These are phyloP conservation scores for Solanum chmielewskii DNA, from an alignment of 257 asterid genomes.

Conservation along the genomic window DNA sequence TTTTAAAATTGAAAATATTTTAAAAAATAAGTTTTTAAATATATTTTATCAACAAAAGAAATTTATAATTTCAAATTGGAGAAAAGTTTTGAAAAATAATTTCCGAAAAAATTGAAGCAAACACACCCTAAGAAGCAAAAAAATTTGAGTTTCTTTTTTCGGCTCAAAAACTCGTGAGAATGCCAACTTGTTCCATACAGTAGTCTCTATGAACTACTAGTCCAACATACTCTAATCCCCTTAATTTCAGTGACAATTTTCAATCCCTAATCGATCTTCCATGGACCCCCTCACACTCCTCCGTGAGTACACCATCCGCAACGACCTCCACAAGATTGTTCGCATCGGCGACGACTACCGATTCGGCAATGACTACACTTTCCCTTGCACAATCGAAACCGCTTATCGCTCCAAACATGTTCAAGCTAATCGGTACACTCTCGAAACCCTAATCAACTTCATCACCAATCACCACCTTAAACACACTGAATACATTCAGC, in stretches of 20 bases:
- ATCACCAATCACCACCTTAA: conserved; percentile 67
- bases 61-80: too few relatives aligned
- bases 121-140: too few relatives aligned
- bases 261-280: neutral
- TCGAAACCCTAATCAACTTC: conserved; percentile 90
- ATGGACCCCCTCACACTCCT: conserved; percentile 92
- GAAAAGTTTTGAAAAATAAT: too few relatives aligned
- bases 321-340: conserved; percentile 47
- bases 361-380: conserved; percentile 71
- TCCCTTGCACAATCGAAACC: conserved; percentile 76
- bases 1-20: too few relatives aligned
- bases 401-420: conserved; percentile 76
- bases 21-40: too few relatives aligned
- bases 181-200: too few relatives aligned
- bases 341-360: conserved; percentile 67
- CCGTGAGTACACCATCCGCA: conserved; percentile 75
- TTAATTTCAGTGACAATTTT: neutral
- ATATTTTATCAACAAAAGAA: too few relatives aligned
- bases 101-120: too few relatives aligned
- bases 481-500: conserved; percentile 77
- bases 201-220: neutral
- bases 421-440: conserved; percentile 64
- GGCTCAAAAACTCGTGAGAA: too few relatives aligned
- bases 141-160: too few relatives aligned
- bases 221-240: neutral